phyloP scores from a whole-genome alignment of 805 yeast species.

The Schizosaccharomyces pombe region DNA sequence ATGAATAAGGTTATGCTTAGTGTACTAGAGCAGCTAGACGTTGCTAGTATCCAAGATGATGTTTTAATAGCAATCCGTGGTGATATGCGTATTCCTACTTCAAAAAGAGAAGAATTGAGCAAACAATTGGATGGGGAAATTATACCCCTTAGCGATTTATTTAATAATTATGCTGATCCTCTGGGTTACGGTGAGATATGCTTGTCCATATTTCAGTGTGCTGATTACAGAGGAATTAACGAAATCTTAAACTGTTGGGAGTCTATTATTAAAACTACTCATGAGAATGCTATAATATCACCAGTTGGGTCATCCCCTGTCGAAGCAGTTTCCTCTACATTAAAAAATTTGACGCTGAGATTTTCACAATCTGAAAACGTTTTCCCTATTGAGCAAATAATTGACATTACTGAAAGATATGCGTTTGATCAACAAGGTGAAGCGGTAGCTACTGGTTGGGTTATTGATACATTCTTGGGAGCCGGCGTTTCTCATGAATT shows the following conservation, averaged over 20 bases:
- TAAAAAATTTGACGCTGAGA: slow-evolving; percentile 32
- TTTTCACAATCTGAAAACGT: slow-evolving; percentile 48
- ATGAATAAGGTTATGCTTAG: slow-evolving; percentile 45
- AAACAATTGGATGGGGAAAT: slow-evolving; percentile 40
- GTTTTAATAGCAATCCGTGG: slow-evolving; percentile 19
- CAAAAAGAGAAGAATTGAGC: slow-evolving; percentile 17
- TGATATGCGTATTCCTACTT: slow-evolving; percentile 15
- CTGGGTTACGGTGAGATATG: slow-evolving; percentile 69
- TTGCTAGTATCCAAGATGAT: slow-evolving; percentile 66
- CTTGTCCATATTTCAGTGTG: slow-evolving; percentile 48
- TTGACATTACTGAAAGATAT: slow-evolving; percentile 39
- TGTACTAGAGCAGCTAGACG: slow-evolving; percentile 62
- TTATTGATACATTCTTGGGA: slow-evolving; percentile 17
- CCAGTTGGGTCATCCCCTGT: slow-evolving; percentile 14
- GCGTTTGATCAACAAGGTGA: slow-evolving; percentile 21
- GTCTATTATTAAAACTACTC: slow-evolving; percentile 17
- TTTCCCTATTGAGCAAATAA: slow-evolving; percentile 51
- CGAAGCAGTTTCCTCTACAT: slow-evolving; percentile 19
- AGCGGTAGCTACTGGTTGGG: slow-evolving; percentile 21
- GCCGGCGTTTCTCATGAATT: slow-evolving; percentile 16
- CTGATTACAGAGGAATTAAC: slow-evolving; percentile 32
- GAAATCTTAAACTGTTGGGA: slow-evolving; percentile 2
- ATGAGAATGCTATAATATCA: slow-evolving; percentile 36
- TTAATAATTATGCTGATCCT: slow-evolving; percentile 70
- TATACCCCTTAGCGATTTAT: slow-evolving; percentile 50